Evolutionary conservation across 2,329 filamentous ascomycete species (phyloP), one percentile per base, ranked within the genome.

Genomic region (Blastomyces parvus): DNA sequence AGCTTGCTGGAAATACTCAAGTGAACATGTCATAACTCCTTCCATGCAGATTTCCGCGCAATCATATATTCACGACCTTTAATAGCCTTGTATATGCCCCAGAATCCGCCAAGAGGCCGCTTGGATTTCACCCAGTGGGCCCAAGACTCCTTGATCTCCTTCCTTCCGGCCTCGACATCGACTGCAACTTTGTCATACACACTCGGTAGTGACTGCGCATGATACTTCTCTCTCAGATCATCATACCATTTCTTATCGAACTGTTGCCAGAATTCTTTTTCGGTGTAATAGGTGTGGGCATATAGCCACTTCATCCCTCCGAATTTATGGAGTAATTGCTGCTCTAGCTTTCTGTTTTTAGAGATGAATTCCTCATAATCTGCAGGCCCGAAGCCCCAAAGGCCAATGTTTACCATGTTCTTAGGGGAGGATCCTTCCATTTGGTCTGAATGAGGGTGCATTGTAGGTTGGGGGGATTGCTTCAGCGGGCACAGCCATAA

Each of bases 251-350:
- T 64, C 50, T 71, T 72, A 61, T 79, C 73, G 64, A 78, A 79
- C 57, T 77, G 74, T 6, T 66, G 61, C 77, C 77, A 80, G 66
- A 80, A 79, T 63, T 79, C 77, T 4, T 76, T 70, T 64, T 88
- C 83, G n/a, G 83, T 82, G 74, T 94, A 94, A 77, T 91, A 95
- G 0, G 89, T 88, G 70, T 93, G 88, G 2, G 90, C 90, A 74
- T 96, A 95, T 14, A 95, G 79, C 88, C 90, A 94, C 78, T 95
- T 95, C 79, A 88, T 84, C 2, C 90, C 91, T 57, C 86, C 0
- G 94, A 82, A 67, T 85, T 81, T 58, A 79, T 79, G 3, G 14
- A 58, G 38, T 3, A 58, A 92, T 83, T 71, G 88, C 25, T 79
- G 76, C 77, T 95, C 91, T 25, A 95, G 80, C 53, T 81, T 81